Base-by-base conservation (phyloP, 352 stramenopile species). In the Globisporangium emineosum region DNA sequence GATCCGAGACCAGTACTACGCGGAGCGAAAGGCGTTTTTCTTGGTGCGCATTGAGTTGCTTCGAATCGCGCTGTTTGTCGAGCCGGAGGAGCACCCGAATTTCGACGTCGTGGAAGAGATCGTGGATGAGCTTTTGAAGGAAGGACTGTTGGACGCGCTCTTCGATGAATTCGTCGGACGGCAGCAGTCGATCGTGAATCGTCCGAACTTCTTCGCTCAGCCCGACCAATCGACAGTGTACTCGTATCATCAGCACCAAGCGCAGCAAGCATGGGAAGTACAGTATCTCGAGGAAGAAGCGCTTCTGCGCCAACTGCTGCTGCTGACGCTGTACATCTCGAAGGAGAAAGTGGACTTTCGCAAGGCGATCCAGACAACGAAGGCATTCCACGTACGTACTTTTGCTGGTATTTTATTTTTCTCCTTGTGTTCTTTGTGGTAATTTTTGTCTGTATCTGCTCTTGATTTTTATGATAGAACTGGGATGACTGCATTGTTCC, bases 241-340 rank as follows among this genome's bases (percentile, higher is more conserved):
- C 21, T 52, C 51, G 23, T 30, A 35, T n/a, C 64, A 79, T 17
- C 67, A 67, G 30, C 51, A 60, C 10, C 35, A 70, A 17, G 80
- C 80, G 13, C 75, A 82, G 42, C 70, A 72, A 33, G 32, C 50
- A 21, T 90, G 80, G 78, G 80, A 90, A 55, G 53, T 80, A 45
- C 83, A 91, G 62, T 64, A 89, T 15, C 55, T 90, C 9, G 47
- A 85, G 30, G 83, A 91, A 63, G 78, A 86, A 33, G 67, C 68
- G n/a, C 59, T 91, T 23, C 53, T 90, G 62, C 66, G 83, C 40
- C 77, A 91, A 33, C 57, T 89, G 64, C 57, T 89, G 47, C 45
- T 91, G 63, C 55, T 90, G 9, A 75, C 69, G 7, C 64, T 90
- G 5, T 71, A 80, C 33, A 55, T 62, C 21, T 80, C 75, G 9